phyloP scores from a whole-genome alignment of 495 filamentous ascomycete genomes.

The Chlorociboria aeruginascens region DNA sequence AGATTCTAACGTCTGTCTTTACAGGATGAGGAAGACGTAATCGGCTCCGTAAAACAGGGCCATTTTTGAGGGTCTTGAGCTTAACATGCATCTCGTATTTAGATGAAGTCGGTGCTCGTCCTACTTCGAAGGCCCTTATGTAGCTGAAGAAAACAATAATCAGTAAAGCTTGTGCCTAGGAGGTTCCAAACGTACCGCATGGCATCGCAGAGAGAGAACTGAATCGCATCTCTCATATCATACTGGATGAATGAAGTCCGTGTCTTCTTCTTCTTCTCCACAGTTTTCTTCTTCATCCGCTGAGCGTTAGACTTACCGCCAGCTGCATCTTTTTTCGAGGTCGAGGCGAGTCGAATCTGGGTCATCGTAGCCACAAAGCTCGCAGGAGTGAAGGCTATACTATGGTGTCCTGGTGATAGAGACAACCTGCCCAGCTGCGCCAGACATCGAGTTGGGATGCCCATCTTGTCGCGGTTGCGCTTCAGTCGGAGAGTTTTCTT shows the following conservation, averaged over 20 bases:
- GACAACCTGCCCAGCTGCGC: conserved; percentile 20
- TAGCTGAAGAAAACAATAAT: conserved; percentile 42
- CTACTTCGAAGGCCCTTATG: conserved; percentile 84
- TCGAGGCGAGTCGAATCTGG: background rate
- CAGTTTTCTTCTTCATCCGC: conserved; percentile 35
- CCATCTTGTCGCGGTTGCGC: conserved; percentile 17
- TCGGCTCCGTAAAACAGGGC: conserved; percentile 73
- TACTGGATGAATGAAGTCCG: conserved; percentile 48
- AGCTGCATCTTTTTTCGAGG: too few species aligned
- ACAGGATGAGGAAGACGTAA: conserved; percentile 82
- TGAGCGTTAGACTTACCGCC: background rate
- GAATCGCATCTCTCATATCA: conserved; percentile 47
- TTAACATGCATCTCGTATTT: conserved; percentile 87
- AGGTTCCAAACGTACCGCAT: conserved; percentile 56
- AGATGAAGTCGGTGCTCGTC: conserved; percentile 49
- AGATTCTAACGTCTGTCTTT: conserved; percentile 72
- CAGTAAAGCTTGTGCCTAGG: background rate
- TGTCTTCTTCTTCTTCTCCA: conserved; percentile 54
- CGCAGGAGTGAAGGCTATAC: background rate
- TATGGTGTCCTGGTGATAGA: background rate
- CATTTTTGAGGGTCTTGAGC: conserved; percentile 67
- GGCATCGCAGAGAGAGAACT: conserved; percentile 78
- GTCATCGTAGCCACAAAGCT: conserved; percentile 6
- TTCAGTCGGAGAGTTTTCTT: too few species aligned
- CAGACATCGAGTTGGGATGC: conserved; percentile 12